A percentile compares a stretch with the other conserved stretches of the same genome.
Evolutionary conservation across 768 basidiomycete genomes (phyloP).

Genomic region (Podaxis sp.): DNA sequence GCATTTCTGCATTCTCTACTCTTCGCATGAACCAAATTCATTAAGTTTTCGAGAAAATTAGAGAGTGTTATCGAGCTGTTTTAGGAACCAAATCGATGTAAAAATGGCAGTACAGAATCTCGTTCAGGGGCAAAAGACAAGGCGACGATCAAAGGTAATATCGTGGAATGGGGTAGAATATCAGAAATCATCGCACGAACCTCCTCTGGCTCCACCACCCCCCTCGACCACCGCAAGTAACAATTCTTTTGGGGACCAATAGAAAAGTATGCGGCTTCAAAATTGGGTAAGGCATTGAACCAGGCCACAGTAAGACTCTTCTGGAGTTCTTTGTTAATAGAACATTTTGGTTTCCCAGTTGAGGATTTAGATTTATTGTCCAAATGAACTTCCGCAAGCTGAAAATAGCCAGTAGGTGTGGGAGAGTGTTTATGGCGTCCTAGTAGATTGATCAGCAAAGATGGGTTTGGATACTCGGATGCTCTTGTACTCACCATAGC

Average conservation of each 20-base stretch:
- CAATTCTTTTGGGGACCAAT: background rate
- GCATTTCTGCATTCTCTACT: too few relatives aligned
- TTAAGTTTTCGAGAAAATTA: too few relatives aligned
- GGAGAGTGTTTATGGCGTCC: background rate
- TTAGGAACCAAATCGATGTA: too few relatives aligned
- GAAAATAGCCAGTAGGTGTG: background rate
- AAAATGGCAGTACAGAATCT: too few relatives aligned
- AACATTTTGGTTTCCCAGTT: background rate
- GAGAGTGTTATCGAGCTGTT: too few relatives aligned
- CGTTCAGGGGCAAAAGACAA: background rate
- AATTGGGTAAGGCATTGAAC: background rate
- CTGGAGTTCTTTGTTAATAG: background rate
- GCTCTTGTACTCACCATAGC: background rate
- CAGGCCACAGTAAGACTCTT: background rate
- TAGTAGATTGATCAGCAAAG: background rate
- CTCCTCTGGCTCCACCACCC: background rate
- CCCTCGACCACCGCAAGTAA: background rate
- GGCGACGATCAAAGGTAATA: conserved; percentile 8
- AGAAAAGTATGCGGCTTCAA: background rate
- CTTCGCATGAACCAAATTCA: too few relatives aligned
- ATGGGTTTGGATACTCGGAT: background rate
- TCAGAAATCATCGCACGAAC: background rate
- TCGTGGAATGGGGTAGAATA: background rate
- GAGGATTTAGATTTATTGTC: background rate
- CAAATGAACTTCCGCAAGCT: background rate